A percentile compares a stretch with the other conserved stretches of the same genome.
Evolutionary conservation across 2,329 filamentous ascomycete genomes (phyloP).

Genomic region (Hypoxylon sp.): DNA sequence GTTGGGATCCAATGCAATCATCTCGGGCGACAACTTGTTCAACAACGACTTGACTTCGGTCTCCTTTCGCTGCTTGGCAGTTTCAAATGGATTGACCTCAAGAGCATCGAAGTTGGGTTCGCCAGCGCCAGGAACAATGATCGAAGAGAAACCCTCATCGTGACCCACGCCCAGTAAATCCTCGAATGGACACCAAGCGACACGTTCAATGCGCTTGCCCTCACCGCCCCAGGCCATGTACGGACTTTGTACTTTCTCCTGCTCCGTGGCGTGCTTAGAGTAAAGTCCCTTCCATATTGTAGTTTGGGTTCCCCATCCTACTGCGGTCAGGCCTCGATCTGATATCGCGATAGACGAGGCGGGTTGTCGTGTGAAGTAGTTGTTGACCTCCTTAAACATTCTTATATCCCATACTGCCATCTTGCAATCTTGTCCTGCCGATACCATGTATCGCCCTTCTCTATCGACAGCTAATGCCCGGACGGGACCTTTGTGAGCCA

Average conservation of each 20-base stretch:
- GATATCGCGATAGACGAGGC: conserved; percentile 87
- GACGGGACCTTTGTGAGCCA: conserved; percentile 90
- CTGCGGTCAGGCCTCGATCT: conserved; percentile 85
- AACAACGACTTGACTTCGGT: conserved; percentile 87
- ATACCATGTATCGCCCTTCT: conserved; percentile 94
- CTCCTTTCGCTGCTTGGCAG: conserved; percentile 89
- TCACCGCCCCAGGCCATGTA: conserved; percentile 96
- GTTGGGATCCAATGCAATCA: conserved; percentile 94
- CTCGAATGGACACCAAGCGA: conserved; percentile 94
- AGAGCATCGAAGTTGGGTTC: conserved; percentile 96
- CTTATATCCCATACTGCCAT: conserved; percentile 79
- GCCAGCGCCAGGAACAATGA: conserved; percentile 92
- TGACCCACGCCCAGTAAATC: conserved; percentile 90
- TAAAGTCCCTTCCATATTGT: conserved; percentile 94
- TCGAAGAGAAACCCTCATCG: conserved; percentile 84
- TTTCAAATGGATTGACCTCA: conserved; percentile 96
- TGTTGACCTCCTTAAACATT: conserved; percentile 92
- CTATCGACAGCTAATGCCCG: conserved; percentile 85
- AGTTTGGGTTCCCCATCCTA: conserved; percentile 89
- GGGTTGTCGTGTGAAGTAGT: conserved; percentile 83
- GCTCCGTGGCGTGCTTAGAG: conserved; percentile 73
- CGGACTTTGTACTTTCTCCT: conserved; percentile 82
- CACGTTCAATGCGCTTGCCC: conserved; percentile 79
- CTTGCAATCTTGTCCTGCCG: conserved; percentile 77
- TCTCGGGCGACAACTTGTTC: conserved; percentile 95